Percentiles rank a stretch among this genome's conserved stretches.
Evolutionary conservation across 2,329 filamentous ascomycete species (phyloP).

Genomic region (Aspergillus ochraceus): DNA sequence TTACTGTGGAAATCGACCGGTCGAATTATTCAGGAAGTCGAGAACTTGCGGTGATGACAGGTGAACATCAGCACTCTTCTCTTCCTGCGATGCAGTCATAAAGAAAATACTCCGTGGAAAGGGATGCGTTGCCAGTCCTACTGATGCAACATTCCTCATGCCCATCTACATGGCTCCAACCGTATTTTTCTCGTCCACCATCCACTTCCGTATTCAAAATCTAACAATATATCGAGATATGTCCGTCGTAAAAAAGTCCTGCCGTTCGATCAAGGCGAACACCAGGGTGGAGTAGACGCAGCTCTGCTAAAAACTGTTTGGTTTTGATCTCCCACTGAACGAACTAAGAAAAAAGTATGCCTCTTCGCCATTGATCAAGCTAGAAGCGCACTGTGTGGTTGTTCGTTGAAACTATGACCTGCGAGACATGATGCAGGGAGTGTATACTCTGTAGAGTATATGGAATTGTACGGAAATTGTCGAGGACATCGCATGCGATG

Average conservation of each 20-base stretch:
- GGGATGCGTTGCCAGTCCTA: not conserved
- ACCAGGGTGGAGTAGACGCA: slow-evolving; percentile 53
- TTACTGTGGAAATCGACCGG: no score
- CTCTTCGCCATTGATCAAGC: slow-evolving; percentile 36
- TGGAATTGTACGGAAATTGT: not conserved
- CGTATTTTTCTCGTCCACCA: no score
- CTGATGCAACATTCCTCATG: not conserved
- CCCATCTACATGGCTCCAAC: no score
- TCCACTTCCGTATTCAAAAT: not conserved
- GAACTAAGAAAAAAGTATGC: slow-evolving; percentile 45
- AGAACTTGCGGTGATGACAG: no score
- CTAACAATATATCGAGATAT: slow-evolving; percentile 19
- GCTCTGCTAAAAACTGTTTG: slow-evolving; percentile 51
- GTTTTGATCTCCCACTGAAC: slow-evolving; percentile 50
- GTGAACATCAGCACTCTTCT: no score
- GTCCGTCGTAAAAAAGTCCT: slow-evolving; percentile 51
- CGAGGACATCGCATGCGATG: not conserved
- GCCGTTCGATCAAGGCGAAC: slow-evolving; percentile 39
- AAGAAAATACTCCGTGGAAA: no score
- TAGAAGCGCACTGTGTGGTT: slow-evolving; percentile 41
- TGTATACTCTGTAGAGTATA: not conserved
- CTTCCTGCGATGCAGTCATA: no score
- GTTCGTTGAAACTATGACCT: not conserved
- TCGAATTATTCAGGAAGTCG: no score
- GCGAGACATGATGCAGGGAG: not conserved